Evolutionary conservation across 805 yeast genomes (phyloP).

Genomic region (Yarrowia sp.): DNA sequence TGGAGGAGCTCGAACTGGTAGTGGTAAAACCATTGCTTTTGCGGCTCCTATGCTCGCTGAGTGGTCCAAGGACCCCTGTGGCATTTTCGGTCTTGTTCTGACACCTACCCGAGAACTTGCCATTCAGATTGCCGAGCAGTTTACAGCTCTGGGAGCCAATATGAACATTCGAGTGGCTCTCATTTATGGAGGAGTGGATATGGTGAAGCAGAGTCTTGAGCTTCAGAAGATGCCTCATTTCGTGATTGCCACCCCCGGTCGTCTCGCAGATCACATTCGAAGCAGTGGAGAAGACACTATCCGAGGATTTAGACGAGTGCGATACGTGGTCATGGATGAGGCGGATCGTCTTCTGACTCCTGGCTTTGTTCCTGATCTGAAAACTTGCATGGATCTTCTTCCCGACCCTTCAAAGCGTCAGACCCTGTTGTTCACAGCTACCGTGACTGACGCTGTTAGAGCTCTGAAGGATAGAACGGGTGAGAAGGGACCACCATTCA

Average conservation of each 20-base stretch:
- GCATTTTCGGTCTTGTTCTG: constrained; percentile 84
- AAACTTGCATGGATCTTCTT: constrained; percentile 70
- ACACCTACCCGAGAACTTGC: constrained; percentile 95
- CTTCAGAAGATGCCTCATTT: constrained; percentile 88
- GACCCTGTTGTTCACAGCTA: constrained; percentile 91
- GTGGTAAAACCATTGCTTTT: constrained; percentile 97
- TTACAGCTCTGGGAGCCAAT: constrained; percentile 86
- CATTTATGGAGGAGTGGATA: constrained; percentile 94
- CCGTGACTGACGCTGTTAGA: constrained; percentile 91
- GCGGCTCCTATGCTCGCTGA: constrained; percentile 95
- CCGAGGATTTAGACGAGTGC: constrained; percentile 76
- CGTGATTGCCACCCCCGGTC: constrained; percentile 96
- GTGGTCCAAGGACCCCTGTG: constrained; percentile 96
- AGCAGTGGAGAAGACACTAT: constrained; percentile 89
- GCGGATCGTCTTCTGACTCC: constrained; percentile 90
- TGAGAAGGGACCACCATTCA: constrained; percentile 64
- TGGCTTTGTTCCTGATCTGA: constrained; percentile 81
- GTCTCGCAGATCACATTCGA: constrained; percentile 89
- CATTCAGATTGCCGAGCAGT: constrained; percentile 95
- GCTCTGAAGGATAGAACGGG: constrained; percentile 73
- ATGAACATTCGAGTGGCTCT: constrained; percentile 85
- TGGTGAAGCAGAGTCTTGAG: constrained; percentile 84
- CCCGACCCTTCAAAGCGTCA: constrained; percentile 80
- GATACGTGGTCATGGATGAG: constrained; percentile 89
- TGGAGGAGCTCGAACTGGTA: constrained; percentile 98